These are phyloP conservation scores for Neocatenulostroma microsporum DNA, from an alignment of 2,329 filamentous ascomycete genomes.

Conservation along the genomic window DNA sequence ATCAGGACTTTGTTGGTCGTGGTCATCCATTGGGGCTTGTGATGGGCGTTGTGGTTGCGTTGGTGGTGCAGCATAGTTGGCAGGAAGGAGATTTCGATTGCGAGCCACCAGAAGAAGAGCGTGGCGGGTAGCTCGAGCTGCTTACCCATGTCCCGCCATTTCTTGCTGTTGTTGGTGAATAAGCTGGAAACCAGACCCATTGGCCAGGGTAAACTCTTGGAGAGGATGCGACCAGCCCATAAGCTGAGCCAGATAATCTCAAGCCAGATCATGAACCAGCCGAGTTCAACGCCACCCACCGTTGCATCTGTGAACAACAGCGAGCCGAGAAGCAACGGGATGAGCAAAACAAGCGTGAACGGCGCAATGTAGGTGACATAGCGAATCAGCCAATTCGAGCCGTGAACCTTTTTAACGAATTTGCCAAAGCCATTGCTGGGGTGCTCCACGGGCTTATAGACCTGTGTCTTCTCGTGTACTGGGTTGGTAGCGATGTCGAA, in stretches of 20 bases:
- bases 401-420: conserved; percentile 57
- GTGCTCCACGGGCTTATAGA: conserved; percentile 58
- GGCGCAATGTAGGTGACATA: conserved; percentile 67
- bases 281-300: conserved; percentile 65
- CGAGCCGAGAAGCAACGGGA: conserved; percentile 59
- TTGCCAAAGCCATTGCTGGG: conserved; percentile 55
- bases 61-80: conserved; percentile 69
- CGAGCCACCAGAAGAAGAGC: conserved; percentile 86
- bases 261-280: conserved; percentile 95
- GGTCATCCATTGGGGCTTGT: conserved; percentile 59
- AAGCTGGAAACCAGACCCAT: conserved; percentile 61
- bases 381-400: conserved; percentile 57
- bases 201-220: conserved; percentile 56
- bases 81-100: conserved; percentile 75
- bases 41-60: conserved; percentile 41
- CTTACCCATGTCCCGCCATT: conserved; percentile 83
- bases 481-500: conserved; percentile 62
- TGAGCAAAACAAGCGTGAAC: conserved; percentile 54
- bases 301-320: conserved; percentile 47
- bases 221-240: conserved; percentile 63
- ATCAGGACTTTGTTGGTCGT: conserved; percentile 81
- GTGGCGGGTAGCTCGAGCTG: conserved; percentile 79
- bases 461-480: conserved; percentile 56
- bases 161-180: conserved; percentile 80
- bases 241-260: conserved; percentile 88